Evolutionary conservation across 495 filamentous ascomycete species (phyloP).

Genomic region (Extremus antarcticus): DNA sequence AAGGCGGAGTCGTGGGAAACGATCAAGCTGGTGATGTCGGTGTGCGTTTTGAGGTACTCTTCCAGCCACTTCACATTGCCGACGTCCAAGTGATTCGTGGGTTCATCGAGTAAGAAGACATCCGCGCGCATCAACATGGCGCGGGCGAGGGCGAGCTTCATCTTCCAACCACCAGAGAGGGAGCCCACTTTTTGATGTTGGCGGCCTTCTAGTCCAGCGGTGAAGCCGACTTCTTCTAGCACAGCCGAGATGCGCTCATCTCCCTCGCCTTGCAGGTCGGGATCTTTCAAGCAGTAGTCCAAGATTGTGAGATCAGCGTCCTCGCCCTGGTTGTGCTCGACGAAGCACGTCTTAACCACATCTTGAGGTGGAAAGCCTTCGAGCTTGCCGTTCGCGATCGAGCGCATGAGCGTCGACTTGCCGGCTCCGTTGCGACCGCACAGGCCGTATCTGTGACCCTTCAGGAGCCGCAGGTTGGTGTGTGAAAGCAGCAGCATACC

Average conservation of each 20-base stretch:
- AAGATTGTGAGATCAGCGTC: slow-evolving; percentile 91
- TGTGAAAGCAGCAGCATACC: slow-evolving; percentile 96
- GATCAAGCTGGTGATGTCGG: slow-evolving; percentile 94
- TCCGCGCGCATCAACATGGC: slow-evolving; percentile 96
- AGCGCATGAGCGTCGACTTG: slow-evolving; percentile 96
- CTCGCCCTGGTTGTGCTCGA: slow-evolving; percentile 97
- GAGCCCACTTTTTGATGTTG: slow-evolving; percentile 84
- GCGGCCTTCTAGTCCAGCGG: slow-evolving; percentile 73
- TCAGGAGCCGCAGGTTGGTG: slow-evolving; percentile 86
- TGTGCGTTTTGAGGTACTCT: slow-evolving; percentile 88
- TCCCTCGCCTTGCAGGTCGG: slow-evolving; percentile 61
- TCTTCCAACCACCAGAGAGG: slow-evolving; percentile 99
- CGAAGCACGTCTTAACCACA: slow-evolving; percentile 88
- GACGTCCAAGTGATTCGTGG: slow-evolving; percentile 96
- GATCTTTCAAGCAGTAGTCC: slow-evolving; percentile 80
- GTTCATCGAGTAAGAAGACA: slow-evolving; percentile 92
- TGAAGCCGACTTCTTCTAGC: slow-evolving; percentile 86
- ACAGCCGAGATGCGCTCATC: slow-evolving; percentile 70
- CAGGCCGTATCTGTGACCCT: slow-evolving; percentile 94
- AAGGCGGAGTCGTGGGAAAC: slow-evolving; percentile 97
- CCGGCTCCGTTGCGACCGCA: slow-evolving; percentile 94
- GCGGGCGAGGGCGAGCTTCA: slow-evolving; percentile 94
- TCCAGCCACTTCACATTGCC: slow-evolving; percentile 93
- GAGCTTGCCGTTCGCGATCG: slow-evolving; percentile 88
- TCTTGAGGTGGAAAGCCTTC: slow-evolving; percentile 93